Evolutionary conservation across 1,139 yeast species (phyloP).

Genomic region (Yarrowia galli): DNA sequence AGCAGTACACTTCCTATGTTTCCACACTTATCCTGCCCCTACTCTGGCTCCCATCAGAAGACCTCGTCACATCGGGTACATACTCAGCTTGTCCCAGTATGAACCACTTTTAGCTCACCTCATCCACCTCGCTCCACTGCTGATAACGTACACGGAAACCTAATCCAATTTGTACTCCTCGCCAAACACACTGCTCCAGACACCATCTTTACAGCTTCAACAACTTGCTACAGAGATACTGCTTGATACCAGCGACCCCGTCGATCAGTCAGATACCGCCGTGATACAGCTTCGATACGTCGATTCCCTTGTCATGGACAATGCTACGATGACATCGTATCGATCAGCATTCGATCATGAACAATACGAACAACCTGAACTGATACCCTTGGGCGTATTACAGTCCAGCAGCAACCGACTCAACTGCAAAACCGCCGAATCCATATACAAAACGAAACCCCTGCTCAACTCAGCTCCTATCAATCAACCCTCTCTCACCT

Average conservation of each 20-base stretch:
- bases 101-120: neutral
- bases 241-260: conserved; percentile 2
- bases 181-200: neutral
- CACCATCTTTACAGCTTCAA: neutral
- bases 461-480: conserved; percentile 25
- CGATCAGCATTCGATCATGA: conserved; percentile 23
- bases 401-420: conserved; percentile 6
- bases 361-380: neutral
- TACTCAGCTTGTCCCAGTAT: no score
- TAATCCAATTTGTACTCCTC: conserved; percentile 21
- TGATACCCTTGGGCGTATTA: conserved; percentile 12
- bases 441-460: conserved; percentile 13
- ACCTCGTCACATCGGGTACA: no score
- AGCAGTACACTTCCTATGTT: no score
- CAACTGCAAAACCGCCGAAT: conserved; percentile 28
- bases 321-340: conserved; percentile 28
- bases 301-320: conserved; percentile 14
- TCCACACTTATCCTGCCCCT: no score
- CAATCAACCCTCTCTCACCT: conserved; percentile 1
- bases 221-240: conserved; percentile 4
- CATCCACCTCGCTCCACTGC: neutral
- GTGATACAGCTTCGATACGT: neutral
- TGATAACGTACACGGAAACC: neutral
- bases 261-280: conserved; percentile 2
- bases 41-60: no score